Conservation (phyloP, 768 basidiomycete genomes). For the Pholiota microspora region DNA sequence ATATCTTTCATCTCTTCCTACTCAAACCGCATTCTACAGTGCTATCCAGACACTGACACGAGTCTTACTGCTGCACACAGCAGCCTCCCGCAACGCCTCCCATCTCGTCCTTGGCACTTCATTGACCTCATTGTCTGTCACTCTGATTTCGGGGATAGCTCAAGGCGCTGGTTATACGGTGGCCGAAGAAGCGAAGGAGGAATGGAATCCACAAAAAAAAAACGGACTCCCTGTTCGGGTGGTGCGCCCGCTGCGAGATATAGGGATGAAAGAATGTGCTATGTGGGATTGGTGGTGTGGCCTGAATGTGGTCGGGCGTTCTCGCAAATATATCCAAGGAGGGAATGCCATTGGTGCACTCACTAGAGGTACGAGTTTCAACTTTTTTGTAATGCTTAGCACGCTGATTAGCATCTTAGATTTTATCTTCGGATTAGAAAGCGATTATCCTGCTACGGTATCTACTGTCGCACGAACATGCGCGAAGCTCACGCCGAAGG, state of each 20-base stretch:
- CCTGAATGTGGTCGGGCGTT: constrained; percentile 41
- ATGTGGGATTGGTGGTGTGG: constrained; percentile 76
- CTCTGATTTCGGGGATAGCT: constrained; percentile 69
- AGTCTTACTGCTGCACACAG: constrained; percentile 68
- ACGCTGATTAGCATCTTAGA: constrained; percentile 35
- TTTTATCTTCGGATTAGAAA: constrained; percentile 78
- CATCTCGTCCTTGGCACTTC: constrained; percentile 79
- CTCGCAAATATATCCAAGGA: constrained; percentile 28
- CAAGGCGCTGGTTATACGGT: constrained; percentile 77
- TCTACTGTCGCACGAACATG: constrained; percentile 82
- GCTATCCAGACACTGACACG: constrained; percentile 61
- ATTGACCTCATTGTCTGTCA: constrained; percentile 74
- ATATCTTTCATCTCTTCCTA: constrained; percentile 69
- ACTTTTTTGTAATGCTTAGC: not conserved
- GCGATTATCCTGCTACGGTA: constrained; percentile 84
- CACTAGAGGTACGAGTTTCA: constrained; percentile 58
- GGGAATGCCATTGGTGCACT: constrained; percentile 61
- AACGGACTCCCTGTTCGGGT: constrained; percentile 40
- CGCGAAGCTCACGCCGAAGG: constrained; percentile 71
- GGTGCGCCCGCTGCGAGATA: constrained; percentile 66
- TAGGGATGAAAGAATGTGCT: constrained; percentile 78
- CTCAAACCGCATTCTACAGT: constrained; percentile 63
- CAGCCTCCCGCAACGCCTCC: constrained; percentile 56
- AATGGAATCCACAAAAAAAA: constrained; percentile 46
- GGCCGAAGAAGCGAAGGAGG: constrained; percentile 67